These are phyloP conservation scores for Ceratocystis ficicola DNA, from an alignment of 2,329 filamentous ascomycete genomes.

Conservation along the genomic window DNA sequence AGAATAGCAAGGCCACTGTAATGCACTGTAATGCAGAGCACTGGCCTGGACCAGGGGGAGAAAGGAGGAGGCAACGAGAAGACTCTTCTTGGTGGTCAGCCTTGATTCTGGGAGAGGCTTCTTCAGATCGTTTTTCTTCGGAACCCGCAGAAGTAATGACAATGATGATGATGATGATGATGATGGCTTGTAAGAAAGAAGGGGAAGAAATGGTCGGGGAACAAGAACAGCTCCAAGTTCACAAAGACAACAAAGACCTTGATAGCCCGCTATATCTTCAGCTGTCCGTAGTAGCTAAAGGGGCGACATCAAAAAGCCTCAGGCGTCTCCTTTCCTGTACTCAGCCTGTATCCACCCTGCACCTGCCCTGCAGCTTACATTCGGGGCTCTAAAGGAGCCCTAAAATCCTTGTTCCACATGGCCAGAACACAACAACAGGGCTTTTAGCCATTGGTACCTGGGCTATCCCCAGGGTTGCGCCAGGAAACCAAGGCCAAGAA, in stretches of 20 bases:
- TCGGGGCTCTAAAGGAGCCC: background rate
- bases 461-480: background rate
- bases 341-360: background rate
- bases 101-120: background rate
- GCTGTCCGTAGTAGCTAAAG: background rate
- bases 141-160: background rate
- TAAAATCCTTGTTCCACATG: background rate
- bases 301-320: background rate
- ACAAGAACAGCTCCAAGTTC: too few species aligned
- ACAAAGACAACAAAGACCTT: background rate
- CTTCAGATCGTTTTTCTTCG: background rate
- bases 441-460: background rate
- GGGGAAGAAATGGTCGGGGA: background rate
- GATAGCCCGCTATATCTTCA: background rate
- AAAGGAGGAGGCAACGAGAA: background rate
- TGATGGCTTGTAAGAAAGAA: background rate
- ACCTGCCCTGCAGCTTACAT: background rate
- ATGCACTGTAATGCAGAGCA: slow-evolving; percentile 12
- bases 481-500: background rate
- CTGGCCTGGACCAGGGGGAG: slow-evolving; percentile 5
- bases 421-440: background rate
- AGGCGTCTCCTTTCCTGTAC: background rate
- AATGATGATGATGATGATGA: background rate
- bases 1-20: background rate
- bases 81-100: background rate